Percentiles rank a stretch among this genome's conserved stretches.
Evolutionary conservation across 805 yeast species (phyloP).

Genomic region (Kazachstania kunashirensis): DNA sequence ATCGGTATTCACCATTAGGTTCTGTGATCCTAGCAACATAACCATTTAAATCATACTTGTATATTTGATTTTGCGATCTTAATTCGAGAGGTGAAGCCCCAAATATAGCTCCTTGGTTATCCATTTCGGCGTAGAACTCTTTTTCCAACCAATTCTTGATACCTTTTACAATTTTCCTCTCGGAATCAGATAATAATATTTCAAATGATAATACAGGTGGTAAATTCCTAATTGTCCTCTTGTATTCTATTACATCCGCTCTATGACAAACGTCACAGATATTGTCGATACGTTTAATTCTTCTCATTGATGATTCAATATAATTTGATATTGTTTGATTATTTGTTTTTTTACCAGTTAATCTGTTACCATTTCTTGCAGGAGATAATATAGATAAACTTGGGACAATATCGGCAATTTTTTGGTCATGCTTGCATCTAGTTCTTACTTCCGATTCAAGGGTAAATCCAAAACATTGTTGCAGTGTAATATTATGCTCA

Average conservation of each 20-base stretch:
- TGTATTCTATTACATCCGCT: conserved; percentile 46
- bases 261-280: conserved; percentile 44
- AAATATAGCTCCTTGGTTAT: conserved; percentile 32
- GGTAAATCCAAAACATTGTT: conserved; percentile 27
- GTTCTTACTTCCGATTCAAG: conserved; percentile 18
- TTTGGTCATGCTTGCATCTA: conserved; percentile 19
- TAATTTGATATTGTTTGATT: conserved; percentile 41
- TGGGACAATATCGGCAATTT: conserved; percentile 14
- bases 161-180: conserved; percentile 41
- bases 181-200: conserved; percentile 44
- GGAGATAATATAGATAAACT: conserved; percentile 24
- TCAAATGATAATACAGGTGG: conserved; percentile 62
- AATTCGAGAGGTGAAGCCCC: conserved; percentile 26
- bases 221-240: conserved; percentile 40
- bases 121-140: conserved; percentile 43
- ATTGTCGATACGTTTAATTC: conserved; percentile 39
- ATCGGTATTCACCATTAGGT: conserved; percentile 43
- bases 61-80: conserved; percentile 22
- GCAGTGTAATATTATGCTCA: conserved; percentile 17
- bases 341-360: conserved; percentile 26
- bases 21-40: conserved; percentile 58
- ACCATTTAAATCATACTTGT: conserved; percentile 55
- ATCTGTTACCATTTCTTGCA: conserved; percentile 19
- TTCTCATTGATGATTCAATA: conserved; percentile 53
- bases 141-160: conserved; percentile 52